Evolutionary conservation across 192 early-diverging fungal genomes (phyloP).

Genomic region (Phycomyces blakesleeanus): DNA sequence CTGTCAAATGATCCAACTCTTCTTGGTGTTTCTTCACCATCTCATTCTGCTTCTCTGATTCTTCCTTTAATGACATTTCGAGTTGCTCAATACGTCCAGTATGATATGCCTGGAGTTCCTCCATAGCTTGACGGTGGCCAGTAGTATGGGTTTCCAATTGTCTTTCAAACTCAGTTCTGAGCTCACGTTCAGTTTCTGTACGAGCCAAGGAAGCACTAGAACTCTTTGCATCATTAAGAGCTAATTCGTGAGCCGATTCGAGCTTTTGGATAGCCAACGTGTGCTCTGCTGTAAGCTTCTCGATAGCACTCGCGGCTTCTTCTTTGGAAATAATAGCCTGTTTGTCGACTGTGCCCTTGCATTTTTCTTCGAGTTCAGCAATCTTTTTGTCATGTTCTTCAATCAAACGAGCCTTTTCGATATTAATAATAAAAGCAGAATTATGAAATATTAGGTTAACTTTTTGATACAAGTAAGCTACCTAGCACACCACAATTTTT

Average conservation of each 20-base stretch:
- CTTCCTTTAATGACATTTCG: slow-evolving; percentile 12
- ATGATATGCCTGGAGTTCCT: slow-evolving; percentile 19
- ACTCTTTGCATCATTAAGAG: slow-evolving; percentile 11
- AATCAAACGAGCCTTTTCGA: slow-evolving; percentile 12
- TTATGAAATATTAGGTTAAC: not conserved
- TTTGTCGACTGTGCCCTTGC: not conserved
- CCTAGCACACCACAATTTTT: not conserved
- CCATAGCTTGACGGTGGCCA: slow-evolving; percentile 21
- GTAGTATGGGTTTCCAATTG: slow-evolving; percentile 14
- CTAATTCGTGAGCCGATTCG: not conserved
- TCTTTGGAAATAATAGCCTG: not conserved
- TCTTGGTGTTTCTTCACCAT: slow-evolving; percentile 5
- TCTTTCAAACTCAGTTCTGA: slow-evolving; percentile 24
- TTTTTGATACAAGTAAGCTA: not conserved
- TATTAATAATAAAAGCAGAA: not conserved
- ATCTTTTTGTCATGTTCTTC: slow-evolving; percentile 11
- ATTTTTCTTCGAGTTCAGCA: slow-evolving; percentile 1
- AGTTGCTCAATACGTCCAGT: slow-evolving; percentile 12
- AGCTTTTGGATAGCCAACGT: not conserved
- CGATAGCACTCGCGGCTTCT: not conserved
- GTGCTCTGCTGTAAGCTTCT: not conserved
- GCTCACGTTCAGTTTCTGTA: slow-evolving; percentile 17
- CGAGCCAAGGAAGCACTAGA: slow-evolving; percentile 12
- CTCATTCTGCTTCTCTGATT: slow-evolving; percentile 10
- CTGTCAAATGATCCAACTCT: slow-evolving; percentile 8